A percentile compares a stretch with the other conserved stretches of the same genome.
Evolutionary conservation across 2,329 filamentous ascomycete species (phyloP).

Genomic region (Sporothrix mexicana): DNA sequence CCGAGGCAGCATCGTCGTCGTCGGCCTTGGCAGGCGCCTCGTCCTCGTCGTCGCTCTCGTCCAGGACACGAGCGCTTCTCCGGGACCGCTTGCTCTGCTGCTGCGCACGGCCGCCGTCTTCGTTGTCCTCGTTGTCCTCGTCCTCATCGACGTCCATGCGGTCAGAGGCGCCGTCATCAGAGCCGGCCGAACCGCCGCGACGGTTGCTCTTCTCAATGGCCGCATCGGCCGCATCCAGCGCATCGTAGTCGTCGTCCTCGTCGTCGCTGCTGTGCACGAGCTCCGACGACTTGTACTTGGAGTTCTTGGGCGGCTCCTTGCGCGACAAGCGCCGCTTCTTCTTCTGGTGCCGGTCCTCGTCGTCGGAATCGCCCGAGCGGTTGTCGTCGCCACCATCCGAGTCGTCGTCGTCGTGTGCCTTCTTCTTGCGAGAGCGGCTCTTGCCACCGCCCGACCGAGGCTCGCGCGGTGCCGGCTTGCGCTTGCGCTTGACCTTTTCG

Average conservation of each 20-base stretch:
- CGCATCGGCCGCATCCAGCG: conserved; percentile 40
- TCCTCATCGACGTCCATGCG: conserved; percentile 61
- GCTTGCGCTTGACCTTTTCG: conserved; percentile 80
- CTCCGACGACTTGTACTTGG: conserved; percentile 86
- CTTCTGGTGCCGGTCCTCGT: conserved; percentile 60
- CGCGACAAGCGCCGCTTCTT: conserved; percentile 64
- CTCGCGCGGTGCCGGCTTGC: conserved; percentile 56
- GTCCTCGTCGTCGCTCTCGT: conserved; percentile 44
- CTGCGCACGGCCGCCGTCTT: conserved; percentile 37
- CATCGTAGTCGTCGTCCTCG: conserved; percentile 44
- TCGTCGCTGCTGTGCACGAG: conserved; percentile 79
- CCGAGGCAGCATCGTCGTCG: neutral
- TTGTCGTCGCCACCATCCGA: conserved; percentile 57
- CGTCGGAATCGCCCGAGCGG: conserved; percentile 47
- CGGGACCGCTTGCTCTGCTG: conserved; percentile 33
- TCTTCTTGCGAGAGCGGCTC: conserved; percentile 51
- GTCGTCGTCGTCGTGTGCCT: conserved; percentile 52
- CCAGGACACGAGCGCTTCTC: conserved; percentile 36
- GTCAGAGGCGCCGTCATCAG: conserved; percentile 46
- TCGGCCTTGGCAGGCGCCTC: conserved; percentile 33
- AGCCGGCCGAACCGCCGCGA: conserved; percentile 35
- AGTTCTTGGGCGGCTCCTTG: conserved; percentile 52
- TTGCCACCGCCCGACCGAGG: conserved; percentile 39
- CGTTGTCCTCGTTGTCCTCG: conserved; percentile 28
- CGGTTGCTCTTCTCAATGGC: conserved; percentile 48